phyloP scores from a whole-genome alignment of 2,329 filamentous ascomycete species.

The Dactylellina leptospora region DNA sequence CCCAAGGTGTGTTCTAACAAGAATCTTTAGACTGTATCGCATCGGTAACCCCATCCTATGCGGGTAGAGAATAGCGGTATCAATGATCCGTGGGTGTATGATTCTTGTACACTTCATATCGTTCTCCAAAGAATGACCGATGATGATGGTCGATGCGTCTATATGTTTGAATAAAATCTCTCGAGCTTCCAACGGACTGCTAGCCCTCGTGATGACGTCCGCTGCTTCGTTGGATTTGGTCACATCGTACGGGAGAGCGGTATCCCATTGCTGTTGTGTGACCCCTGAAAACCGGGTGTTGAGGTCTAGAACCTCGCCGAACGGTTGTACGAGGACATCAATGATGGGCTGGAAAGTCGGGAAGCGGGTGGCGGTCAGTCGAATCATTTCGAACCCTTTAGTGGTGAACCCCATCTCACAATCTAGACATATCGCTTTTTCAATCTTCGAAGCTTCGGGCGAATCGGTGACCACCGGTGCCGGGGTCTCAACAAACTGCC shows the following conservation, averaged over 20 bases:
- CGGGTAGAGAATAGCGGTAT: slow-evolving; percentile 85
- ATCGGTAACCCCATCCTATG: slow-evolving; percentile 79
- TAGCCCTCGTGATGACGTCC: slow-evolving; percentile 80
- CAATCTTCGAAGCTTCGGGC: slow-evolving; percentile 39
- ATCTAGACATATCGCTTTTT: slow-evolving; percentile 81
- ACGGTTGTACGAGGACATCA: slow-evolving; percentile 83
- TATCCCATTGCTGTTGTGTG: slow-evolving; percentile 76
- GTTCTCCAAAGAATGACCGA: slow-evolving; percentile 95
- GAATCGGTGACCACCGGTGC: slow-evolving; percentile 52
- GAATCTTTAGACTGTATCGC: slow-evolving; percentile 77
- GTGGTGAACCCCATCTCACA: slow-evolving; percentile 98
- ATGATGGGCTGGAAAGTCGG: slow-evolving; percentile 77
- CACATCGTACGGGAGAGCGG: slow-evolving; percentile 66
- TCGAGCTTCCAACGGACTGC: slow-evolving; percentile 77
- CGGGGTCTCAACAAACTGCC: slow-evolving; percentile 81
- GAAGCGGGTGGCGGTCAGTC: slow-evolving; percentile 89
- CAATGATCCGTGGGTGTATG: slow-evolving; percentile 83
- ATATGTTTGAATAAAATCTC: slow-evolving; percentile 79
- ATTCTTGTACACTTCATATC: slow-evolving; percentile 87
- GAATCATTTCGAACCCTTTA: slow-evolving; percentile 84
- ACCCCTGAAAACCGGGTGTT: slow-evolving; percentile 94
- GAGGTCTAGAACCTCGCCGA: slow-evolving; percentile 85
- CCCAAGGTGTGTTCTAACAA: slow-evolving; percentile 75
- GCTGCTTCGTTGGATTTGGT: slow-evolving; percentile 64
- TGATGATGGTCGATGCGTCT: slow-evolving; percentile 78